Percentiles rank a stretch among this genome's conserved stretches.
Conservation (phyloP, 805 yeast species). For the Lipomyces anomalus region DNA sequence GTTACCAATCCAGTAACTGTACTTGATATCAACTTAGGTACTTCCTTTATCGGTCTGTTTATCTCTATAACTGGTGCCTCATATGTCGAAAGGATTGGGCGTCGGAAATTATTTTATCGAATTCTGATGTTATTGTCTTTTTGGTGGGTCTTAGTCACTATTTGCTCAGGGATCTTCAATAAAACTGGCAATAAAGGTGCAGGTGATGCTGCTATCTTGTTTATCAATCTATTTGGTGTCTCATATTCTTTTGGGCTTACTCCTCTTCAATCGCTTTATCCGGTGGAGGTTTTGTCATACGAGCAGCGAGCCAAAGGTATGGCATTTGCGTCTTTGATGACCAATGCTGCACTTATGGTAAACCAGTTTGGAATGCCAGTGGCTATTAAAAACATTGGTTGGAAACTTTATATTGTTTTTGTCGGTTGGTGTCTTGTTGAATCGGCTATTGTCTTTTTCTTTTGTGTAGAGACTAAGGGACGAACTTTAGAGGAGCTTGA, state of each 20-base stretch:
- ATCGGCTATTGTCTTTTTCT: slow-evolving; percentile 32
- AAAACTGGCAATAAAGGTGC: slow-evolving; percentile 1
- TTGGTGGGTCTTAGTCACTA: slow-evolving; percentile 7
- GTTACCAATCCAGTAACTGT: slow-evolving; percentile 42
- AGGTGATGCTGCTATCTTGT: slow-evolving; percentile 14
- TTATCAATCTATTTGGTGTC: slow-evolving; percentile 17
- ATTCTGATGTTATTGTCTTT: too few relatives aligned
- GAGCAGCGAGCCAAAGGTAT: slow-evolving; percentile 41
- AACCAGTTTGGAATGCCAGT: slow-evolving; percentile 37
- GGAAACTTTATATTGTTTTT: slow-evolving; percentile 43
- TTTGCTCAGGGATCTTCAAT: too few relatives aligned
- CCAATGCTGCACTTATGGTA: slow-evolving; percentile 25
- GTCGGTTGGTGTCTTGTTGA: slow-evolving; percentile 29
- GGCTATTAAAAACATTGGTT: slow-evolving; percentile 39
- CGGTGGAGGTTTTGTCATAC: slow-evolving; percentile 27
- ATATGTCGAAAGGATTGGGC: slow-evolving; percentile 28
- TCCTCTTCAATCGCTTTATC: slow-evolving; percentile 18
- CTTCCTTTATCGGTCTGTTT: slow-evolving; percentile 44
- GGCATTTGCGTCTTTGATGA: slow-evolving; percentile 30
- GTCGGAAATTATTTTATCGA: slow-evolving; percentile 10
- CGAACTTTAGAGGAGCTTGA: slow-evolving; percentile 42
- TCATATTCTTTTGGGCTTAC: slow-evolving; percentile 16
- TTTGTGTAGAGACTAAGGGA: slow-evolving; percentile 41
- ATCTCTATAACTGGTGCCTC: slow-evolving; percentile 31
- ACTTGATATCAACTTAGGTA: slow-evolving; percentile 46